Conservation (phyloP, 2,329 filamentous ascomycete genomes). For the Coleophoma cylindrospora region DNA sequence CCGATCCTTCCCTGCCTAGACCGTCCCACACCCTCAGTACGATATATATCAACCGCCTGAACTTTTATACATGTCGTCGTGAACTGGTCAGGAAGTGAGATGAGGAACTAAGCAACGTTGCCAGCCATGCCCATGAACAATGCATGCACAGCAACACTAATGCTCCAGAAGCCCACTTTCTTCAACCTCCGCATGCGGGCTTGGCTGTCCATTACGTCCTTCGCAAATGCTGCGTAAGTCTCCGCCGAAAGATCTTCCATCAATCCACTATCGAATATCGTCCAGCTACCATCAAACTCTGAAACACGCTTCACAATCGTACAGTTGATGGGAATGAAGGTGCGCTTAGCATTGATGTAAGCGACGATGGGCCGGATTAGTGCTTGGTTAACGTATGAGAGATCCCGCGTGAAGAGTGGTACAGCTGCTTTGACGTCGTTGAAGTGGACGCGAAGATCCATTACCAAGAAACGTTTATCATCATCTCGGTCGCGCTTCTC, state of each 20-base stretch:
- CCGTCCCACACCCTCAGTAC: not conserved
- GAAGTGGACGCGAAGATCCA: slow-evolving; percentile 91
- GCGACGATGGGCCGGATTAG: slow-evolving; percentile 94
- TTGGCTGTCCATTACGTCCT: slow-evolving; percentile 85
- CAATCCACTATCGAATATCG: slow-evolving; percentile 84
- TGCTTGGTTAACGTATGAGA: slow-evolving; percentile 95
- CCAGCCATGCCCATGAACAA: slow-evolving; percentile 94
- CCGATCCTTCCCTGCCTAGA: not conserved
- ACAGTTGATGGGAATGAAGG: slow-evolving; percentile 93
- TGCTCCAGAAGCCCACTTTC: slow-evolving; percentile 94
- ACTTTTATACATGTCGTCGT: slow-evolving; percentile 15
- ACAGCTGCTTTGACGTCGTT: slow-evolving; percentile 93
- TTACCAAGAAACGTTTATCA: slow-evolving; percentile 76
- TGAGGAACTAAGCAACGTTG: slow-evolving; percentile 49
- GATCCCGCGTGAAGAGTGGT: slow-evolving; percentile 83
- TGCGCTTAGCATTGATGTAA: slow-evolving; percentile 93
- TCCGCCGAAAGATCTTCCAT: slow-evolving; percentile 93
- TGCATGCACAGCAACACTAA: slow-evolving; percentile 87
- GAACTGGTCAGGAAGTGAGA: slow-evolving; percentile 9
- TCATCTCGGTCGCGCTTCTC: slow-evolving; percentile 22
- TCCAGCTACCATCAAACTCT: slow-evolving; percentile 96
- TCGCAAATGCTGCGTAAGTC: slow-evolving; percentile 90
- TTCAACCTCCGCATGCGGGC: slow-evolving; percentile 81
- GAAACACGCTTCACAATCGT: slow-evolving; percentile 83
- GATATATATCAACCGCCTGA: not conserved